These are phyloP conservation scores for Haematococcus lacustris DNA, from an alignment of 139 green algal genomes.

Conservation along the genomic window DNA sequence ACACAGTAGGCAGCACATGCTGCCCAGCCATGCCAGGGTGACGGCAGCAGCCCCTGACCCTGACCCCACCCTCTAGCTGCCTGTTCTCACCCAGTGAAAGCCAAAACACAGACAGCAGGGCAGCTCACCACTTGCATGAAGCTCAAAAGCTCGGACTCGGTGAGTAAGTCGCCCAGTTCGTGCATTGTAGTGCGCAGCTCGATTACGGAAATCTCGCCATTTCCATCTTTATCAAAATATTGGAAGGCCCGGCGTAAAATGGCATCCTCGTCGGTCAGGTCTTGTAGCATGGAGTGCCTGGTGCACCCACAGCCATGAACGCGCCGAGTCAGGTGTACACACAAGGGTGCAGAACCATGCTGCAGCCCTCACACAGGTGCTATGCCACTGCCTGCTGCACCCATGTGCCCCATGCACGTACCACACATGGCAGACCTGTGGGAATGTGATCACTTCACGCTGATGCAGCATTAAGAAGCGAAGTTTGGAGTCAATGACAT, in stretches of 20 bases:
- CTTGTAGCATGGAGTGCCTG: conserved; percentile 42
- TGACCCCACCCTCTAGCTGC: too few relatives aligned
- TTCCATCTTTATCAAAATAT: conserved; percentile 45
- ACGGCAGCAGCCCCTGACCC: too few relatives aligned
- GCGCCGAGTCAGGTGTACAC: neutral
- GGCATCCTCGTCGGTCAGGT: conserved; percentile 39
- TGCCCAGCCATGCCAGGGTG: too few relatives aligned
- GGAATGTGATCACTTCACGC: conserved; percentile 24
- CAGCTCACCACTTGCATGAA: conserved; percentile 34
- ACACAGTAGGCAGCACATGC: too few relatives aligned
- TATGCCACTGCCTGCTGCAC: neutral
- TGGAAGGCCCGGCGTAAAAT: conserved; percentile 42
- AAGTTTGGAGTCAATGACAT: conserved; percentile 42
- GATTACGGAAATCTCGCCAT: conserved; percentile 22
- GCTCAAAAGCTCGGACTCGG: conserved; percentile 37
- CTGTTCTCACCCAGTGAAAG: too few relatives aligned
- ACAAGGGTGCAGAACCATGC: neutral
- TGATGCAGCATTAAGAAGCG: conserved; percentile 26
- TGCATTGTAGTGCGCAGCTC: conserved; percentile 44
- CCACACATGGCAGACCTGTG: conserved; percentile 43
- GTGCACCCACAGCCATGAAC: neutral
- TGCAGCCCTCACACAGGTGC: neutral
- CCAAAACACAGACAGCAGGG: too few relatives aligned
- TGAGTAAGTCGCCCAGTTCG: conserved; percentile 46
- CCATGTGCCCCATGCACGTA: conserved; percentile 4